phyloP scores from a whole-genome alignment of 139 green algal genomes.

The Tetraselmis chui region DNA sequence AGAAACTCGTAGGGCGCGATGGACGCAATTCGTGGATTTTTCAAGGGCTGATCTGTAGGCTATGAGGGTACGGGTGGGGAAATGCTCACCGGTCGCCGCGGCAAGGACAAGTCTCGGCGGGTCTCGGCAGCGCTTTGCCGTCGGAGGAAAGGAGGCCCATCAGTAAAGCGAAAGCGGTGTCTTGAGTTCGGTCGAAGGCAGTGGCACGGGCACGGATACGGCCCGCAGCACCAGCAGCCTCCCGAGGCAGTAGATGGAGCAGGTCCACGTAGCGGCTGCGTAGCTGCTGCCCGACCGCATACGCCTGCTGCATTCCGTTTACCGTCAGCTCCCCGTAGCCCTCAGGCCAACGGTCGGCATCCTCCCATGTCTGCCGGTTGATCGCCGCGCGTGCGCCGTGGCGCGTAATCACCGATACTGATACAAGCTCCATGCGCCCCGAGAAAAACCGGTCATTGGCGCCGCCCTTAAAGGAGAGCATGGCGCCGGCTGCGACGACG shows the following conservation, averaged over 20 bases:
- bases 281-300: not conserved
- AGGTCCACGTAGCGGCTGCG: not conserved
- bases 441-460: not conserved
- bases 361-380: not conserved
- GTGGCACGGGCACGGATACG: not conserved
- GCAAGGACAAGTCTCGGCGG: not conserved
- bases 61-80: too few relatives aligned
- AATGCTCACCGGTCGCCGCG: not conserved
- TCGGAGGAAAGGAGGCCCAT: not conserved
- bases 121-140: not conserved
- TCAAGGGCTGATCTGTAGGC: too few relatives aligned
- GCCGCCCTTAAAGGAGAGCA: not conserved
- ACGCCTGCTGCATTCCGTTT: not conserved
- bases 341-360: not conserved
- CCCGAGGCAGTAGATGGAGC: not conserved
- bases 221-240: not conserved
- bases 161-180: not conserved
- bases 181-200: not conserved
- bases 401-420: not conserved
- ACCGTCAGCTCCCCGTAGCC: not conserved
- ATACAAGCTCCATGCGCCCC: not conserved
- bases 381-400: not conserved
- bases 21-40: too few relatives aligned
- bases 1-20: too few relatives aligned
- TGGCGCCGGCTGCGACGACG: not conserved